These are phyloP conservation scores for Quercus robur DNA, from an alignment of 306 rosid species.

Conservation along the genomic window DNA sequence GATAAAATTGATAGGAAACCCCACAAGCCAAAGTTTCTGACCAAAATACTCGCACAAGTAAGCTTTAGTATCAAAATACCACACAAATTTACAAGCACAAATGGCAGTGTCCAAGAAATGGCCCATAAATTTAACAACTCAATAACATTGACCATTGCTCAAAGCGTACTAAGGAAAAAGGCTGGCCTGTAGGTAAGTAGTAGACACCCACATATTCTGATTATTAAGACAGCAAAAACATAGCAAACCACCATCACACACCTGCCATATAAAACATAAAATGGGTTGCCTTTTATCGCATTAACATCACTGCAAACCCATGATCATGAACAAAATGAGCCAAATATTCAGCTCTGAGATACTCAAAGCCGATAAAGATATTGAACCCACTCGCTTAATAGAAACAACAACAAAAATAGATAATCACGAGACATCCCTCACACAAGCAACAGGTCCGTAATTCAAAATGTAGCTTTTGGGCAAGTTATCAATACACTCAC, in stretches of 20 bases:
- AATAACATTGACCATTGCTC: background rate
- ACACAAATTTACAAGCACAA: background rate
- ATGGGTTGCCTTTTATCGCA: slow-evolving; percentile 11
- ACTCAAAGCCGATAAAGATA: slow-evolving; percentile 9
- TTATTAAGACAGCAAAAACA: background rate
- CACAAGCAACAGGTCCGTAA: slow-evolving; percentile 17
- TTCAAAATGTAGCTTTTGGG: slow-evolving; percentile 26
- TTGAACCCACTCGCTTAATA: slow-evolving; percentile 3
- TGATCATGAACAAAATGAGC: slow-evolving; percentile 11
- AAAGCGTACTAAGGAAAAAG: slow-evolving; percentile 11
- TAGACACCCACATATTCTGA: slow-evolving; percentile 1
- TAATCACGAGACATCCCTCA: slow-evolving; percentile 28
- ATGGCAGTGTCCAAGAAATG: background rate
- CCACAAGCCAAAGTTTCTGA: background rate
- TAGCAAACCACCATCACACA: background rate
- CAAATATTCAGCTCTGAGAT: slow-evolving; percentile 10
- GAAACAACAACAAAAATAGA: background rate
- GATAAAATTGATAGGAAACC: background rate
- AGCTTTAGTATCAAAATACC: background rate
- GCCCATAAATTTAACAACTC: background rate
- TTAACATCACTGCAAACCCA: slow-evolving; percentile 11
- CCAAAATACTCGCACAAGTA: background rate
- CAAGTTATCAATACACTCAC: slow-evolving; percentile 17
- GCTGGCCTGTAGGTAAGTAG: background rate
- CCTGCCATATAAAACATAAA: slow-evolving; percentile 12